These are phyloP conservation scores for Mycogone perniciosa DNA, from an alignment of 2,329 filamentous ascomycete species.

Conservation along the genomic window DNA sequence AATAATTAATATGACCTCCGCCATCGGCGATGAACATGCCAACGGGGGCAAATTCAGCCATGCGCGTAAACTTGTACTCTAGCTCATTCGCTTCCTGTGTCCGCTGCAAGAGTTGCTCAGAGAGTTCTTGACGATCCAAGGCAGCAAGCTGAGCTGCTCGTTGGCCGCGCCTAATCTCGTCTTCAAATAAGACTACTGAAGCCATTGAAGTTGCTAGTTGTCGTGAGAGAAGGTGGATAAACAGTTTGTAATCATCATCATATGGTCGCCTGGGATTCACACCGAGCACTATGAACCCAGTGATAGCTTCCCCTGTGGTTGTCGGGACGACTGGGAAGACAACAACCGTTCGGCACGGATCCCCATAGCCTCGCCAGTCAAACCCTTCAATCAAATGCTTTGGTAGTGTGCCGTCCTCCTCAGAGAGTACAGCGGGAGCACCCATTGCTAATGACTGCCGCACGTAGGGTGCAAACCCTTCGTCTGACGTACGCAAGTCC, in stretches of 20 bases:
- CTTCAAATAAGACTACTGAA: constrained; percentile 75
- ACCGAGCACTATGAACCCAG: constrained; percentile 74
- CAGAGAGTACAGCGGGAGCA: constrained; percentile 59
- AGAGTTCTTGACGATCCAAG: constrained; percentile 69
- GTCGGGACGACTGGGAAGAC: constrained; percentile 76
- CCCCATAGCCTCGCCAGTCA: constrained; percentile 63
- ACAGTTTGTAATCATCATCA: constrained; percentile 73
- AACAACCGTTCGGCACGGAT: constrained; percentile 63
- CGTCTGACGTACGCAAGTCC: constrained; percentile 62
- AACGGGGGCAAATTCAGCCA: constrained; percentile 79
- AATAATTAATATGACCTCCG: constrained; percentile 65
- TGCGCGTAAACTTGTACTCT: constrained; percentile 73
- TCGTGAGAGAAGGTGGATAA: constrained; percentile 66
- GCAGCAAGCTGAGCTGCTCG: constrained; percentile 68
- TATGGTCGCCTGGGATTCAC: constrained; percentile 73
- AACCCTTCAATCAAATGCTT: constrained; percentile 58
- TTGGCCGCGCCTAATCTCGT: constrained; percentile 71
- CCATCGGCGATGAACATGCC: constrained; percentile 80
- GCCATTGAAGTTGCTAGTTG: constrained; percentile 75
- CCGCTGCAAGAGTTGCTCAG: constrained; percentile 62
- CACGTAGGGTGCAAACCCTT: constrained; percentile 72
- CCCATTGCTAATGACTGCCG: constrained; percentile 64
- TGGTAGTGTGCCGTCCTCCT: constrained; percentile 61
- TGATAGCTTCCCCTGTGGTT: constrained; percentile 59
- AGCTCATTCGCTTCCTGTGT: constrained; percentile 58